These are phyloP conservation scores for Camillea tinctor DNA, from an alignment of 2,329 filamentous ascomycete species.

Conservation along the genomic window DNA sequence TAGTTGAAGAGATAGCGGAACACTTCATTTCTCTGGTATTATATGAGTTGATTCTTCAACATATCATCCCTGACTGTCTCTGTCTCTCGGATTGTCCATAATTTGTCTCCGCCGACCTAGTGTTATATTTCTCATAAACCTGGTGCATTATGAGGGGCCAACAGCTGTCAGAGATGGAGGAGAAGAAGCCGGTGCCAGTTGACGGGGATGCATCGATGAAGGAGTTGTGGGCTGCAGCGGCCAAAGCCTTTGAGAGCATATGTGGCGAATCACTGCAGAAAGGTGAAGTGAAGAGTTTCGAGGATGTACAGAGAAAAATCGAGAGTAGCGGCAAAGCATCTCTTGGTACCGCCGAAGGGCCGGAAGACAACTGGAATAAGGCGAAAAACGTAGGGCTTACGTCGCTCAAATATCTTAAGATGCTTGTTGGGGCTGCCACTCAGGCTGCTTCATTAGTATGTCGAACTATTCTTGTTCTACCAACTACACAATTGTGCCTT, in stretches of 20 bases:
- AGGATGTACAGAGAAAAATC: constrained; percentile 21
- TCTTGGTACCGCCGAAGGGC: constrained; percentile 3
- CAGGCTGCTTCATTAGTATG: constrained; percentile 22
- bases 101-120: too few species aligned
- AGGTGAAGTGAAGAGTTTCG: constrained; percentile 23
- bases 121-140: too few species aligned
- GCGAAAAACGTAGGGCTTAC: constrained; percentile 22
- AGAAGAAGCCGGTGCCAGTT: too few species aligned
- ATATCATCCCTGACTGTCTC: too few species aligned
- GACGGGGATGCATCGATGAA: background rate
- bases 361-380: constrained; percentile 21
- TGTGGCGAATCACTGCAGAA: constrained; percentile 22
- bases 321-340: constrained; percentile 13
- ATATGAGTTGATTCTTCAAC: too few species aligned
- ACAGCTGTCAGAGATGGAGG: too few species aligned
- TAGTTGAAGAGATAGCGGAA: too few species aligned
- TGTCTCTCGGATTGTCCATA: too few species aligned
- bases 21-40: too few species aligned
- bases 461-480: constrained; percentile 1
- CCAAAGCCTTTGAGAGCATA: constrained; percentile 18
- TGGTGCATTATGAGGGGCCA: too few species aligned
- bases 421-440: constrained; percentile 23
- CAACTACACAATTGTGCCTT: background rate
- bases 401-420: constrained; percentile 25
- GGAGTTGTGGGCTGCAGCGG: constrained; percentile 14